Base-by-base conservation (phyloP, 257 asterid genomes). In the Penstemon eatonii region DNA sequence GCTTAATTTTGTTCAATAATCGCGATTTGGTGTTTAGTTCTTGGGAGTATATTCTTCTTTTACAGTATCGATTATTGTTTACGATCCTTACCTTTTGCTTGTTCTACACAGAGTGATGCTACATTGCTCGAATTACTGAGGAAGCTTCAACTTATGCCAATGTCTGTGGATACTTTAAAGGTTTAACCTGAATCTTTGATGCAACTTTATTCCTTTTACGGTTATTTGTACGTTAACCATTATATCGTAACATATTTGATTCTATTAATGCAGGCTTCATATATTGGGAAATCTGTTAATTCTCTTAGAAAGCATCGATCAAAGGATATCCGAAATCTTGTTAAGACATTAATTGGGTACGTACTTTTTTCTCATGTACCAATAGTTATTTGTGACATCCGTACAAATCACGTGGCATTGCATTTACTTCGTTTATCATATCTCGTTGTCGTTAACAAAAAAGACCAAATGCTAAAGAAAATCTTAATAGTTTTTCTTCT, bases 161-260 rank as follows among this genome's bases (percentile, higher is more conserved):
- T 88, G 67, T 70, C 92, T 11, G 82, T 88, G 69, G 97, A 86
- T 79, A 80, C 79, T 71, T 62, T 90, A 10, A 83, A 86, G 97
- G 97, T 88, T 80, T 47, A 77, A 56, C 33, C 9, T 8, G 50
- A n/a, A 37, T 64, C 67, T 39, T 65, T 43, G 66, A 40, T 56
- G 19, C 43, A 0, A 1, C 33, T 25, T 50, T 38, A 53, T 3
- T 53, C 18, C 46, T 63, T 18, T 50, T 56, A 47, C 11, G 58
- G 6, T 5, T 7, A 41, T 4, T 47, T 68, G 33, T 45, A 43
- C 40, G 57, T 19, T 61, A 38, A 69, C 65, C 12, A 68, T 62
- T 58, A 45, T 1, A 8, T 56, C 13, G 45, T 57, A 40, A 38
- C 70, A 5, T 60, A 5, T 53, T 78, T 25, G 57, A 39, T 77